Percentiles rank a stretch among this genome's conserved stretches.
Evolutionary conservation across 2,329 filamentous ascomycete species (phyloP).

Genomic region (Verticillium albo-atrum): DNA sequence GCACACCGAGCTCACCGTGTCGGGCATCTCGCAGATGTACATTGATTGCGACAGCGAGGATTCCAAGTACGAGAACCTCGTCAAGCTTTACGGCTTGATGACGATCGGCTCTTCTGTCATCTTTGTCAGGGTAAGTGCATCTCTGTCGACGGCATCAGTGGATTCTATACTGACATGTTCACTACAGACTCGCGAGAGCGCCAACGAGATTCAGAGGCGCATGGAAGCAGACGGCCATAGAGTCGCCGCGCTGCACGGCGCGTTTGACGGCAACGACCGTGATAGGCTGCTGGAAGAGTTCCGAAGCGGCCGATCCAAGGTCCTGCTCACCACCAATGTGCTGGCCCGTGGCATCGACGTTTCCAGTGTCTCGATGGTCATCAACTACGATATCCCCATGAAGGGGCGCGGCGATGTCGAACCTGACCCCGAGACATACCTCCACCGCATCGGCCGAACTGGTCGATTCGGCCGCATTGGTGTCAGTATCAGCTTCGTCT

Average conservation of each 20-base stretch:
- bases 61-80: constrained; percentile 82
- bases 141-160: background rate
- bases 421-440: constrained; percentile 91
- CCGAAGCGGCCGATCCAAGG: constrained; percentile 81
- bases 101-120: constrained; percentile 97
- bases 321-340: constrained; percentile 96
- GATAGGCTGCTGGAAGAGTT: constrained; percentile 84
- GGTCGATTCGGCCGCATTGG: constrained; percentile 95
- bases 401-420: constrained; percentile 72
- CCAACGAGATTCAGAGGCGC: constrained; percentile 75
- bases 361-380: constrained; percentile 91
- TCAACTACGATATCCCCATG: constrained; percentile 90
- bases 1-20: constrained; percentile 89
- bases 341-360: constrained; percentile 91
- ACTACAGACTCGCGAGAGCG: constrained; percentile 74
- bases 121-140: constrained; percentile 73
- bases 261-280: constrained; percentile 76
- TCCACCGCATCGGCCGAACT: constrained; percentile 95
- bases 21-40: constrained; percentile 96
- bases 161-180: background rate
- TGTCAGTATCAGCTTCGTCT: constrained; percentile 92
- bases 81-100: constrained; percentile 93
- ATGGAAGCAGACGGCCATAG: constrained; percentile 90
- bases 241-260: constrained; percentile 84
- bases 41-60: constrained; percentile 82